Evolutionary conservation across 2,329 filamentous ascomycete genomes (phyloP).

Genomic region (Plectosphaerella cucumerina): DNA sequence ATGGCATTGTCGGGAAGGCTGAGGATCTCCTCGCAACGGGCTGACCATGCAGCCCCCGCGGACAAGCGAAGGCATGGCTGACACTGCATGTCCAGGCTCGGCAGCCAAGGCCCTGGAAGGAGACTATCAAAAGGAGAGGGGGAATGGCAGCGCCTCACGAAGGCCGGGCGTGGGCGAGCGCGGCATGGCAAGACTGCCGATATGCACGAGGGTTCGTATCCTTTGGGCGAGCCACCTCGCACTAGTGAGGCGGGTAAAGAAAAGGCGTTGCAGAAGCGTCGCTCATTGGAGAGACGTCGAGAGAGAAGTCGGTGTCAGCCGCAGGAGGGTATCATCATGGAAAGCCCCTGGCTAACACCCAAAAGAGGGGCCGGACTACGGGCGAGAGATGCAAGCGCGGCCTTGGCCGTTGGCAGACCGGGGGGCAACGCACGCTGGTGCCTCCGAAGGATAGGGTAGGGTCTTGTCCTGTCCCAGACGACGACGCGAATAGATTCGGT

Average conservation of each 20-base stretch:
- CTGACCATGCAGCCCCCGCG: background rate
- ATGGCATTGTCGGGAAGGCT: constrained; percentile 1
- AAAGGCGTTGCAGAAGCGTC: background rate
- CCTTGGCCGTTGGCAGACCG: background rate
- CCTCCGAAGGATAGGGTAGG: too few species aligned
- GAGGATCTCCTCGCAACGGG: background rate
- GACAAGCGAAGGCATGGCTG: too few species aligned
- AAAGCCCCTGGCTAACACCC: background rate
- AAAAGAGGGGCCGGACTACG: background rate
- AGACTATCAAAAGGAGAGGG: background rate
- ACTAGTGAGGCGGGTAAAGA: background rate
- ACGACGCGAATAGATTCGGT: background rate
- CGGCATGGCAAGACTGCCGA: background rate
- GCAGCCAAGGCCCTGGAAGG: background rate
- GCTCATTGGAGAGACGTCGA: background rate
- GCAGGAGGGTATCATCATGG: background rate
- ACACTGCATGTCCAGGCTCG: too few species aligned
- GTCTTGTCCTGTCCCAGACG: background rate
- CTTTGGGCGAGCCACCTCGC: background rate
- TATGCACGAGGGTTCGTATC: background rate
- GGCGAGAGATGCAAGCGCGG: background rate
- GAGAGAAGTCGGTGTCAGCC: background rate
- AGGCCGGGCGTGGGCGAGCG: too few species aligned
- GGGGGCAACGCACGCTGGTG: background rate
- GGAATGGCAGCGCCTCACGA: background rate